phyloP scores from a whole-genome alignment of 2,329 filamentous ascomycete genomes.

The Xylariales sp. region DNA sequence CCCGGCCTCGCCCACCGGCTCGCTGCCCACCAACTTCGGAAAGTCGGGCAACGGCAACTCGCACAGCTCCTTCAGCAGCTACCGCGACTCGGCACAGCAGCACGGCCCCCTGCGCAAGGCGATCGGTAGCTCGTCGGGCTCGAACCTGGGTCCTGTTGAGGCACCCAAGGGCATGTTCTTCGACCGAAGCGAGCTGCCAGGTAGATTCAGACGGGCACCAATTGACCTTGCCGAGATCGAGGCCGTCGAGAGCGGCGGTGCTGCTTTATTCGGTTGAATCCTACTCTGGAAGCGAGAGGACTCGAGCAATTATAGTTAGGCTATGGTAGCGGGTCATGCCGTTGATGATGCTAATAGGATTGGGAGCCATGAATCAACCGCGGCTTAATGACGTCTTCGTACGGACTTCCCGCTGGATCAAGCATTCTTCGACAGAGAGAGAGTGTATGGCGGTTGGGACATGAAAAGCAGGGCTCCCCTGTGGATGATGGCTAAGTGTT shows the following conservation, averaged over 20 bases:
- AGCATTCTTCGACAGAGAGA: no score
- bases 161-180: constrained; percentile 74
- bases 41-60: constrained; percentile 31
- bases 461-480: no score
- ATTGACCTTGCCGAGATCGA: constrained; percentile 86
- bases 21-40: constrained; percentile 53
- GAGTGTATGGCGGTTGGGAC: no score
- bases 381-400: no score
- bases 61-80: constrained; percentile 65
- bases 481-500: no score
- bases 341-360: no score
- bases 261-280: constrained; percentile 50
- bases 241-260: constrained; percentile 89
- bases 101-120: constrained; percentile 68
- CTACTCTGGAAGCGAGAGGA: no score
- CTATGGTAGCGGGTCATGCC: no score
- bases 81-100: constrained; percentile 73
- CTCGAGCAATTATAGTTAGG: no score
- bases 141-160: constrained; percentile 66
- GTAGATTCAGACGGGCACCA: constrained; percentile 71
- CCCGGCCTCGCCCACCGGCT: constrained; percentile 63
- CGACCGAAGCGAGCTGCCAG: constrained; percentile 82
- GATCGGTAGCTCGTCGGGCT: constrained; percentile 60
- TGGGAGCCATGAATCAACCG: no score
- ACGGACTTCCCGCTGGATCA: no score